These are phyloP conservation scores for Metschnikowia dekortorum DNA, from an alignment of 805 yeast genomes.

Conservation along the genomic window DNA sequence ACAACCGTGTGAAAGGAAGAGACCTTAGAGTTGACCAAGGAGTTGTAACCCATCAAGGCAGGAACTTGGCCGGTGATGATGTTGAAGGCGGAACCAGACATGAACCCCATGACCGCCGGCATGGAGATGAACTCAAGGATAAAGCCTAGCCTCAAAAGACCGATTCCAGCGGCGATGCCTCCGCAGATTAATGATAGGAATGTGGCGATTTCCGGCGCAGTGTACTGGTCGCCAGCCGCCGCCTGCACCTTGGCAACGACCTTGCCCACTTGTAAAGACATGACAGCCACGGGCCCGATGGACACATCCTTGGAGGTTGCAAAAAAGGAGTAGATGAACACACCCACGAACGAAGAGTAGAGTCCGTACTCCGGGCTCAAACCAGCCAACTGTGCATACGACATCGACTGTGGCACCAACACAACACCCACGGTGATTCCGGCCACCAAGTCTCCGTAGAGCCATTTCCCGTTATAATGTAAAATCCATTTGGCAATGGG, in stretches of 20 bases:
- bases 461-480: constrained; percentile 78
- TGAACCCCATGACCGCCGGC: constrained; percentile 92
- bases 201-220: constrained; percentile 76
- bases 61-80: constrained; percentile 87
- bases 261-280: constrained; percentile 82
- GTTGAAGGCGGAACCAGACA: constrained; percentile 89
- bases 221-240: constrained; percentile 37
- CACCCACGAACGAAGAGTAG: constrained; percentile 90
- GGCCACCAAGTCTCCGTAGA: constrained; percentile 77
- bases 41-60: constrained; percentile 70
- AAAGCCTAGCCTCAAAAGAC: constrained; percentile 80
- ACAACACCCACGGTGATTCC: constrained; percentile 94
- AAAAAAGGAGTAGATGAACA: constrained; percentile 79
- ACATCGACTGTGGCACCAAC: constrained; percentile 93
- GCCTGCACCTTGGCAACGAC: constrained; percentile 61
- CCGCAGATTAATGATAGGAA: constrained; percentile 79
- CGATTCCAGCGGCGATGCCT: constrained; percentile 76
- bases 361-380: constrained; percentile 80
- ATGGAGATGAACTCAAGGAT: constrained; percentile 82
- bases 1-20: constrained; percentile 69
- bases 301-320: constrained; percentile 95
- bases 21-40: constrained; percentile 63
- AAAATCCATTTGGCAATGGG: constrained; percentile 83
- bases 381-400: constrained; percentile 85
- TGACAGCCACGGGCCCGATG: constrained; percentile 96